phyloP scores from a whole-genome alignment of 257 asterid genomes.

The Jaltomata sinuosa region DNA sequence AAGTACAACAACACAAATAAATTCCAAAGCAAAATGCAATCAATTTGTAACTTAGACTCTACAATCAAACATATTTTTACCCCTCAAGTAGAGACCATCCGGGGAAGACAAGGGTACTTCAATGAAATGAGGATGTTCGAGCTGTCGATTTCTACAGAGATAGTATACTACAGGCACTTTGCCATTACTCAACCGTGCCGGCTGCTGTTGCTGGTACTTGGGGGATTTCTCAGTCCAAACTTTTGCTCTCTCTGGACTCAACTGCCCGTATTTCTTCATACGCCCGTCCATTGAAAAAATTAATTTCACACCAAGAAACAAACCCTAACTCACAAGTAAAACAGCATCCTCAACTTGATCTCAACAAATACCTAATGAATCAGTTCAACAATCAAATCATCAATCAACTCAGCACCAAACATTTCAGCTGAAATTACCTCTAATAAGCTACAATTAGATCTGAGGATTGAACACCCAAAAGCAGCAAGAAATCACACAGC shows the following conservation, averaged over 20 bases:
- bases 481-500: not conserved
- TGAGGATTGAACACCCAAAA: not conserved
- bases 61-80: slow-evolving; percentile 21
- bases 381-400: not conserved
- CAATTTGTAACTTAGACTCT: not conserved
- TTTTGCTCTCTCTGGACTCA: slow-evolving; percentile 87
- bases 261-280: slow-evolving; percentile 50
- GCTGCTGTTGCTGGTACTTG: slow-evolving; percentile 38
- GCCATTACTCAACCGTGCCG: slow-evolving; percentile 12
- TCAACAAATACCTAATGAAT: not conserved
- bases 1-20: not conserved
- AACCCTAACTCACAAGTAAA: not conserved
- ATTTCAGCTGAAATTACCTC: not conserved
- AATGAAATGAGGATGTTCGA: slow-evolving; percentile 98
- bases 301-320: not conserved
- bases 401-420: not conserved
- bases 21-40: not conserved
- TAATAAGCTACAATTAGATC: not conserved
- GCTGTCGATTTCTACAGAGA: slow-evolving; percentile 70
- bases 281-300: slow-evolving; percentile 35
- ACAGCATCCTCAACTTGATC: not conserved
- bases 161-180: slow-evolving; percentile 78
- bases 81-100: slow-evolving; percentile 81
- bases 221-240: slow-evolving; percentile 95
- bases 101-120: slow-evolving; percentile 81